Conservation (phyloP, 2,329 filamentous ascomycete species). For the Colletotrichum costaricense region DNA sequence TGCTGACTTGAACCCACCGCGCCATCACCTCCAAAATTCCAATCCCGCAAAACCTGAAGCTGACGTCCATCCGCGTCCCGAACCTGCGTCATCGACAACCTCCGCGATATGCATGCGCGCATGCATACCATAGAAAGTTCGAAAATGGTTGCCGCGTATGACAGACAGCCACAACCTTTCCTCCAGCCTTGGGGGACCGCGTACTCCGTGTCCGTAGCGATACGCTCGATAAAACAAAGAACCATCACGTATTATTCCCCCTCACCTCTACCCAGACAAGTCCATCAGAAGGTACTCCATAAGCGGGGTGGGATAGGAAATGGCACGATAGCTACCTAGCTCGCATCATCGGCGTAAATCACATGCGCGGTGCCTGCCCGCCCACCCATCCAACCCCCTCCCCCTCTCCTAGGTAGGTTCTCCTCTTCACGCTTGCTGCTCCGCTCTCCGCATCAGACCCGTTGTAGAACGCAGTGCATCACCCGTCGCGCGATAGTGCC, state of each 20-base stretch:
- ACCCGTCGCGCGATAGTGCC: conserved; percentile 12
- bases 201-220: not conserved
- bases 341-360: conserved; percentile 1
- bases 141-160: not conserved
- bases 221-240: too few species aligned
- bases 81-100: not conserved
- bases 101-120: too few species aligned
- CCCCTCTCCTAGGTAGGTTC: not conserved
- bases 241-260: not conserved
- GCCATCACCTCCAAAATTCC: not conserved
- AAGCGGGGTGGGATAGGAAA: too few species aligned
- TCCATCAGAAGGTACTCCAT: not conserved
- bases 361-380: conserved; percentile 9
- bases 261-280: not conserved
- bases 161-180: not conserved
- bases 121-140: too few species aligned
- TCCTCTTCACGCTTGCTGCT: not conserved
- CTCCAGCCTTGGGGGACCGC: not conserved
- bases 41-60: not conserved
- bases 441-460: not conserved
- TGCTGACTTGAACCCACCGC: not conserved
- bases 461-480: conserved; percentile 13
- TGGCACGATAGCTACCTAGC: too few species aligned
- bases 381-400: too few species aligned
- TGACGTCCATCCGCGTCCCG: not conserved